Evolutionary conservation across 257 asterid genomes (phyloP), one percentile per base, ranked within the genome.

Genomic region (Osmanthus fragrans): DNA sequence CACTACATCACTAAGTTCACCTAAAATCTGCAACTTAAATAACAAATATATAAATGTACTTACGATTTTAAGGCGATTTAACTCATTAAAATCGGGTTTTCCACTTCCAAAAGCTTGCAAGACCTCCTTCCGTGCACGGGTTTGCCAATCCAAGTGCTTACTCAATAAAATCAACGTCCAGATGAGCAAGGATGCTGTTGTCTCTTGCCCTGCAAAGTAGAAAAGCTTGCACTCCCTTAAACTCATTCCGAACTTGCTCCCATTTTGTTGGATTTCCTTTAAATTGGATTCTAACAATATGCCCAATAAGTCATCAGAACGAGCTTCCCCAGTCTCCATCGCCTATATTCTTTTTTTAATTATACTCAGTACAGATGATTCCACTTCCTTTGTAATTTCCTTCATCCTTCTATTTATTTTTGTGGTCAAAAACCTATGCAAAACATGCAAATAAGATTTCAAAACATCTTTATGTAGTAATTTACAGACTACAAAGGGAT

Each of bases 151-250:
- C 7, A 11, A 25, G 29, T 84, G 80, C 63, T 73, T 80, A 74
- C 89, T 47, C 15, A 88, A 71, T n/a, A 84, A 56, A 51, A 88
- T 37, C 87, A 88, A 51, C 0, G 91, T 85, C 89, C 91, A 88
- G 0, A 79, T 81, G 39, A 88, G 88, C 79, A 86, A 73, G 7
- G 71, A 27, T 1, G 87, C 71, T 0, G 89, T 82, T 4, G 89
- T 85, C 56, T 88, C 91, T n/a, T 88, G 89, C 0, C 91, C 91
- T 0, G 86, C 87, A 42, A 86, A 71, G 83, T 86, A 88, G 75
- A 86, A 88, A 29, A 86, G 76, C 51, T 86, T 88, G 86, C 89
- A 88, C 30, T 88, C 89, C 51, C 67, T 7, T 36, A 81, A 47
- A 32, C 65, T 79, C 83, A 88, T 74, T 0, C 86, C 89, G 0